Base-by-base conservation (phyloP, 1,284 basidiomycete species). In the Cystobasidium pallidum region DNA sequence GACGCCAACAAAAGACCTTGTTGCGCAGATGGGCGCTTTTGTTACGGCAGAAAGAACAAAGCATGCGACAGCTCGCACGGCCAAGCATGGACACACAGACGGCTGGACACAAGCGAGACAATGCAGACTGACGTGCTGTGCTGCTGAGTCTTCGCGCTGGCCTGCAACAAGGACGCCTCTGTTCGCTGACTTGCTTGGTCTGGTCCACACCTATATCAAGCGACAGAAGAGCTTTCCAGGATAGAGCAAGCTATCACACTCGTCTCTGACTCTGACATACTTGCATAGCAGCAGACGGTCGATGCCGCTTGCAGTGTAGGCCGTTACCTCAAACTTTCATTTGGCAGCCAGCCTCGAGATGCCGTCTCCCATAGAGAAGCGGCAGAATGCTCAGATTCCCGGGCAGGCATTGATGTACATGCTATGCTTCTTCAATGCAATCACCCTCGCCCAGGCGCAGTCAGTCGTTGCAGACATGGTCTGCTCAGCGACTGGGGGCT, bases 401-500 rank as follows among this genome's bases (percentile, higher is more conserved):
- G n/a, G n/a, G 34, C 43, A 45, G 6, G 26, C n/a, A 7, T 21
- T 61, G 6, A 4, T 61, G 2, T 61, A 39, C 58, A 26, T 11
- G 24, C 15, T 45, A 61, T 61, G 58, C 19, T 17, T 24, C 10
- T 2, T 57, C 15, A 21, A 17, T n/a, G 1, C 24, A 15, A 13
- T 34, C 24, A 43, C 13, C 15, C 0, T 36, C 15, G 24, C n/a
- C 13, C 36, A 61, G 15, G 58, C 58, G 36, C 58, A 45, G n/a
- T 43, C 58, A 17, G 4, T 45, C 10, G n/a, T 30, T 28, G 61
- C 68, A 15, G 68, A 63, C 24, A 63, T 71, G 68, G 41, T 71
- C n/a, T 71, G 68, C 39, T 43, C 59, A n/a, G 45, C 68, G 3
- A 52, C 19, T 28, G 43, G 21, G 11, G 68, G 68, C 19, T 71